A percentile compares a stretch with the other conserved stretches of the same genome.
Evolutionary conservation across 805 yeast species (phyloP).

Genomic region (Sungouiozyma intestinalis): DNA sequence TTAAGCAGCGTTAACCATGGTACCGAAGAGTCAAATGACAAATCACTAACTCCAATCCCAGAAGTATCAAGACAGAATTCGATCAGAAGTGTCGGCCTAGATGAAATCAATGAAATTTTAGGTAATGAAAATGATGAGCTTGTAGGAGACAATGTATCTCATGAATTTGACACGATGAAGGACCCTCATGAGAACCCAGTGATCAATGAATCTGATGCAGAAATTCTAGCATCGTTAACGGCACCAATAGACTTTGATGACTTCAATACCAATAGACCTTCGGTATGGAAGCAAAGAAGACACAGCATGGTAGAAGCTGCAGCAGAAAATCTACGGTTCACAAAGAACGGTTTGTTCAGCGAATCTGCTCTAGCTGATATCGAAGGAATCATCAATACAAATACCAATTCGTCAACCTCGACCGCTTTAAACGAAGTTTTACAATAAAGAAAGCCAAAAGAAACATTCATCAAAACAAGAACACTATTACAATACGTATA

Average conservation of each 20-base stretch:
- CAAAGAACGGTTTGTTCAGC: slow-evolving; percentile 67
- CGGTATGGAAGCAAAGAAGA: slow-evolving; percentile 42
- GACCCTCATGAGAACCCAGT: slow-evolving; percentile 5
- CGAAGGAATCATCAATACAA: slow-evolving; percentile 39
- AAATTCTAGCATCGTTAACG: slow-evolving; percentile 26
- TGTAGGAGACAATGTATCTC: slow-evolving; percentile 8
- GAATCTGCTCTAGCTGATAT: slow-evolving; percentile 66
- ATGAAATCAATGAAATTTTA: slow-evolving; percentile 24
- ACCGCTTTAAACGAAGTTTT: slow-evolving; percentile 21
- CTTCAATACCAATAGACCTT: slow-evolving; percentile 15
- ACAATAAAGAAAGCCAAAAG: slow-evolving; percentile 13
- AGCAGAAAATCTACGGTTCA: slow-evolving; percentile 62
- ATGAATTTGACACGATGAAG: slow-evolving; percentile 3
- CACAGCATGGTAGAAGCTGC: slow-evolving; percentile 67
- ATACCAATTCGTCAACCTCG: slow-evolving; percentile 9
- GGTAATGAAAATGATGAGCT: slow-evolving; percentile 18
- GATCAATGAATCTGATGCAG: slow-evolving; percentile 19
- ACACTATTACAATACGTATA: neutral
- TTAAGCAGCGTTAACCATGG: slow-evolving; percentile 2
- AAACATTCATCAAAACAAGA: neutral
- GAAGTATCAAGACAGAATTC: slow-evolving; percentile 14
- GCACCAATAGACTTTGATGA: slow-evolving; percentile 25
- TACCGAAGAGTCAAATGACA: neutral
- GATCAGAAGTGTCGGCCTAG: slow-evolving; percentile 22
- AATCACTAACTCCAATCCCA: neutral